phyloP scores from a whole-genome alignment of 2,329 filamentous ascomycete genomes.

The Incumbomyces lentus region DNA sequence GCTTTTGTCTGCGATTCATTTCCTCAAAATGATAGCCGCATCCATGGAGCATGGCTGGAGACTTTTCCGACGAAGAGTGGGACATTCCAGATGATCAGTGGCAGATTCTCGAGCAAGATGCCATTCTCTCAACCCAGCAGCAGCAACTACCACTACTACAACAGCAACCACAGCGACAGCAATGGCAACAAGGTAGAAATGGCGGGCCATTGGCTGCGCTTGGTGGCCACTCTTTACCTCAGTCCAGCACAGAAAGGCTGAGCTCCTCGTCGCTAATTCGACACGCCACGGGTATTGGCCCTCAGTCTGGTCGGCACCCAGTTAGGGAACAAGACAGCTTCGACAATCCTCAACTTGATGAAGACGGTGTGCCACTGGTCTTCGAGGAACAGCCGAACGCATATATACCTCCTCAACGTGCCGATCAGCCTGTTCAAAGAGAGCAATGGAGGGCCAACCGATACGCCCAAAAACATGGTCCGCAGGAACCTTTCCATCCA shows the following conservation, averaged over 20 bases:
- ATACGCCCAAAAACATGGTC: conserved; percentile 13
- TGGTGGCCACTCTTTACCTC: not conserved
- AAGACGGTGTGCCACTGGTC: conserved; percentile 23
- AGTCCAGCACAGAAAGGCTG: conserved; percentile 4
- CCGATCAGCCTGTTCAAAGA: conserved; percentile 17
- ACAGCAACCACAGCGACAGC: conserved; percentile 10
- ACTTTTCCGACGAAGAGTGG: conserved; percentile 33
- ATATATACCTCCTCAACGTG: conserved; percentile 8
- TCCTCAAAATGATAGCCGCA: conserved; percentile 1
- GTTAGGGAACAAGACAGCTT: conserved; percentile 26
- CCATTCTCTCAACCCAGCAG: conserved; percentile 33
- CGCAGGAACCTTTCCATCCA: not conserved
- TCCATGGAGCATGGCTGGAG: conserved; percentile 12
- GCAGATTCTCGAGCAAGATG: conserved; percentile 36
- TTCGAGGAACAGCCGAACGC: conserved; percentile 18
- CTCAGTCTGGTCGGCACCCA: not conserved
- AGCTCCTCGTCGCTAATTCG: conserved; percentile 1
- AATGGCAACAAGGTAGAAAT: not conserved
- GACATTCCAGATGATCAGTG: conserved; percentile 33
- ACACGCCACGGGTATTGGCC: not conserved
- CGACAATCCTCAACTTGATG: conserved; percentile 34
- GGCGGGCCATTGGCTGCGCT: not conserved
- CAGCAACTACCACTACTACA: too few relatives aligned
- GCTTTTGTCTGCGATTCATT: not conserved
- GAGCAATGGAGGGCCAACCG: conserved; percentile 21